A percentile compares a stretch with the other conserved stretches of the same genome.
Evolutionary conservation across 2,329 filamentous ascomycete species (phyloP).

Genomic region (Curvularia lunata): DNA sequence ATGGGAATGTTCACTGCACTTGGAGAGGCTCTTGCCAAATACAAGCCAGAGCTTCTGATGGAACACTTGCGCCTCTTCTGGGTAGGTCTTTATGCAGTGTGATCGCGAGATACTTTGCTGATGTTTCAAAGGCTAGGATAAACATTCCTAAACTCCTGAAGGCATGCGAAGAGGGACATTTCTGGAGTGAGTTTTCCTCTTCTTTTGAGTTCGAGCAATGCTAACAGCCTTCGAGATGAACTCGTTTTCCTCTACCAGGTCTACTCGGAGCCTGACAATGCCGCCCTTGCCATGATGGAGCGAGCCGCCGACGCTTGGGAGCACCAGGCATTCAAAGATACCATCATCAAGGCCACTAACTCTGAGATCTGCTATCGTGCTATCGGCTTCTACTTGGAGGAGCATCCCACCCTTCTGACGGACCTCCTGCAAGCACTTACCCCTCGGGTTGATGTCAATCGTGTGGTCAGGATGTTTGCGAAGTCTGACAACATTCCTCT

Average conservation of each 20-base stretch:
- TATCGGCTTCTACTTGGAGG: constrained; percentile 95
- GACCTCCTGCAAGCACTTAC: constrained; percentile 91
- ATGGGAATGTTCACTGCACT: constrained; percentile 98
- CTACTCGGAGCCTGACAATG: constrained; percentile 98
- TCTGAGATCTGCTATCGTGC: constrained; percentile 98
- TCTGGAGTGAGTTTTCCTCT: constrained; percentile 63
- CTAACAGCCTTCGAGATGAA: constrained; percentile 98
- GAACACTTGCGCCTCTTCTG: constrained; percentile 95
- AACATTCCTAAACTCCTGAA: neutral
- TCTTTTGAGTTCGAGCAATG: constrained; percentile 61
- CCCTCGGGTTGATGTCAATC: constrained; percentile 95
- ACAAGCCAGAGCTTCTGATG: constrained; percentile 95
- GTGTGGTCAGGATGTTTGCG: constrained; percentile 98
- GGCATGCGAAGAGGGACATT: neutral
- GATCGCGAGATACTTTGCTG: too few species aligned
- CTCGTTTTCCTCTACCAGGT: constrained; percentile 83
- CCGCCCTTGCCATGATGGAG: constrained; percentile 96
- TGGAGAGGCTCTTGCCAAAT: constrained; percentile 84
- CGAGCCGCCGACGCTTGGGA: constrained; percentile 97
- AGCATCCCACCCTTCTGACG: constrained; percentile 94
- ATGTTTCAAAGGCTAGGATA: too few species aligned
- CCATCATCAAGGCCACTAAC: constrained; percentile 95
- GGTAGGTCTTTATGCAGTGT: too few species aligned
- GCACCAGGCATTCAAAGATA: constrained; percentile 99
- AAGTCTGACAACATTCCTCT: constrained; percentile 97